Conservation (phyloP, 345 rosid species). For the Salix brachista region DNA sequence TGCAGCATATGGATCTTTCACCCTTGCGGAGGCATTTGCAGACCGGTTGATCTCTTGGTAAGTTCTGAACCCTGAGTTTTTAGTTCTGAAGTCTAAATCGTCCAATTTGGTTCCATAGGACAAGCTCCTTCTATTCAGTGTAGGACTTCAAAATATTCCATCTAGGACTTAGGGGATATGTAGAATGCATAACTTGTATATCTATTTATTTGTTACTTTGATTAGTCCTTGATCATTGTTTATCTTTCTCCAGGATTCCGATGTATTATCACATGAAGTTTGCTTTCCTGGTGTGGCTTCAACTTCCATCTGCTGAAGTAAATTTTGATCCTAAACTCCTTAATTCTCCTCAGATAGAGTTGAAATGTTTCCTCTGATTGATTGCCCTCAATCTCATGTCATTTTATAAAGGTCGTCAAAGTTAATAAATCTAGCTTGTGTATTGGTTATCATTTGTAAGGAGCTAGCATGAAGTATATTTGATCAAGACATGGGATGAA, state of each 20-base stretch:
- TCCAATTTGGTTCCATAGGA: background rate
- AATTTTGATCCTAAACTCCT: background rate
- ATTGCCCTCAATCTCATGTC: background rate
- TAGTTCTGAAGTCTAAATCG: background rate
- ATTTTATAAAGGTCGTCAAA: too few species aligned
- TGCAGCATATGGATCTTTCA: slow-evolving; percentile 55
- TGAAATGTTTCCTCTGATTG: background rate
- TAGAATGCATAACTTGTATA: background rate
- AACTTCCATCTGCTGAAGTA: slow-evolving; percentile 43
- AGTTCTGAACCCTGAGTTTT: background rate
- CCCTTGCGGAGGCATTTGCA: slow-evolving; percentile 36
- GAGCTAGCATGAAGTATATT: background rate
- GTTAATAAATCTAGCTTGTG: too few species aligned
- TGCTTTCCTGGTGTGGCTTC: slow-evolving; percentile 71
- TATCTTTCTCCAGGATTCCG: slow-evolving; percentile 44
- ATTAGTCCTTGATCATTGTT: background rate
- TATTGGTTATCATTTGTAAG: too few species aligned
- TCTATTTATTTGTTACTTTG: background rate
- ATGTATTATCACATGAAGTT: slow-evolving; percentile 63
- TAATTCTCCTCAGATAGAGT: too few species aligned
- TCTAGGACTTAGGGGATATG: background rate
- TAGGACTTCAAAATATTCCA: background rate
- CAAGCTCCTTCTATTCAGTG: background rate
- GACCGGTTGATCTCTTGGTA: slow-evolving; percentile 49
- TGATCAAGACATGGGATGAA: background rate